Evolutionary conservation across 2,329 filamentous ascomycete species (phyloP).

Genomic region (Elsinoe australis): DNA sequence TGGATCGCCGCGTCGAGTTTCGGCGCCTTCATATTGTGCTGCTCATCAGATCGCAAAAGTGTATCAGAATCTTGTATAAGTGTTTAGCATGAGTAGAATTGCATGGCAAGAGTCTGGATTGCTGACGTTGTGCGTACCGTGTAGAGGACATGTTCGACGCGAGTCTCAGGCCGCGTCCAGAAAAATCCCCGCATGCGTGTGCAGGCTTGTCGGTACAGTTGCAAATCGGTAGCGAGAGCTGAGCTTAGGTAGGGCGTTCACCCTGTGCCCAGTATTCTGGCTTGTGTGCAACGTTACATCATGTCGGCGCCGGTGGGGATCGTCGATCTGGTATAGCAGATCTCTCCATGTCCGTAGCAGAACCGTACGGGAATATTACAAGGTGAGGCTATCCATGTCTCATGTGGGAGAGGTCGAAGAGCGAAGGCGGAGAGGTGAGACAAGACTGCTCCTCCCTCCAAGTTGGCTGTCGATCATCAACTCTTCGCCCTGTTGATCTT

Average conservation of each 20-base stretch:
- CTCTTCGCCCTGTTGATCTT: slow-evolving; percentile 6
- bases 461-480: slow-evolving; percentile 5
- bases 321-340: not conserved
- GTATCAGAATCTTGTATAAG: not conserved
- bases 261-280: no score
- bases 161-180: slow-evolving; percentile 11
- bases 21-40: not conserved
- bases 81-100: not conserved
- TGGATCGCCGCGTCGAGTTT: not conserved
- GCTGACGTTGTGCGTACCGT: slow-evolving; percentile 4
- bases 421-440: not conserved
- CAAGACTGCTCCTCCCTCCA: slow-evolving; percentile 3
- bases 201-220: no score
- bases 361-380: not conserved
- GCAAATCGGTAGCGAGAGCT: no score
- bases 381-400: not conserved
- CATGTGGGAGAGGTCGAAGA: not conserved
- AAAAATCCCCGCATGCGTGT: no score
- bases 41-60: not conserved
- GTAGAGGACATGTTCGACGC: not conserved
- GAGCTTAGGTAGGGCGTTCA: no score
- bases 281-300: no score
- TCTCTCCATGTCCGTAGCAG: not conserved
- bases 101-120: not conserved
- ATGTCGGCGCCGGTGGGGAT: not conserved